Conservation (phyloP, 1,284 basidiomycete genomes). For the Peniophora sp. region DNA sequence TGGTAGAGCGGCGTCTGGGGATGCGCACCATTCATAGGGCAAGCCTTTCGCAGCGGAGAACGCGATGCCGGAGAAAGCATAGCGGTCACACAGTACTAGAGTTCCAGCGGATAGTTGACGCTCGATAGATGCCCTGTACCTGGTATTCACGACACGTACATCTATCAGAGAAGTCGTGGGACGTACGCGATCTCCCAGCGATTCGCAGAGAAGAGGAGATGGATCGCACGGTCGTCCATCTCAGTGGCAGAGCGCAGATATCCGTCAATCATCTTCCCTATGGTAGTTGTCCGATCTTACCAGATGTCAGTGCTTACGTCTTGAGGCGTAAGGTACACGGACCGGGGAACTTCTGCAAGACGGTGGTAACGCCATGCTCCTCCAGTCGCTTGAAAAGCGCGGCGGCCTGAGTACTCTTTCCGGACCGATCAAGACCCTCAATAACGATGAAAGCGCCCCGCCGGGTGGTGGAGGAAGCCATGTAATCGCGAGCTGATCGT, state of each 20-base stretch:
- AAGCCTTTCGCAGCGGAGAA: constrained; percentile 83
- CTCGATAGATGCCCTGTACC: constrained; percentile 55
- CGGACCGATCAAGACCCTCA: constrained; percentile 90
- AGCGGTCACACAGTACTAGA: constrained; percentile 85
- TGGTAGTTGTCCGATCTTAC: constrained; percentile 84
- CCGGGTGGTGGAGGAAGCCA: constrained; percentile 8
- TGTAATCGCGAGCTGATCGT: too few relatives aligned
- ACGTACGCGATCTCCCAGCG: constrained; percentile 91
- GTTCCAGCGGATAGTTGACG: constrained; percentile 58
- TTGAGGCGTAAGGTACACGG: constrained; percentile 12
- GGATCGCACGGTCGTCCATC: constrained; percentile 87
- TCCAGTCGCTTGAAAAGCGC: constrained; percentile 48
- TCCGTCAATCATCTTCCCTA: constrained; percentile 89
- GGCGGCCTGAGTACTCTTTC: constrained; percentile 82
- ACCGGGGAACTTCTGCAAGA: constrained; percentile 85
- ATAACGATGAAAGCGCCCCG: constrained; percentile 85
- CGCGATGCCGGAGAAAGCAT: constrained; percentile 95
- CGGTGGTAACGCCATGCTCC: constrained; percentile 30
- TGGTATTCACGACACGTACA: constrained; percentile 2
- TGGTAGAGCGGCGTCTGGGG: constrained; percentile 82
- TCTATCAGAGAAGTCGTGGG: neutral
- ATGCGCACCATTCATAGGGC: constrained; percentile 70
- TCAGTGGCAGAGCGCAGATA: constrained; percentile 84
- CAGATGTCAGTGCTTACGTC: neutral
- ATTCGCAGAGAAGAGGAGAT: constrained; percentile 95